Evolutionary conservation across 768 basidiomycete species (phyloP), one percentile per base, ranked within the genome.

Genomic region (Leccinum uliginosum): DNA sequence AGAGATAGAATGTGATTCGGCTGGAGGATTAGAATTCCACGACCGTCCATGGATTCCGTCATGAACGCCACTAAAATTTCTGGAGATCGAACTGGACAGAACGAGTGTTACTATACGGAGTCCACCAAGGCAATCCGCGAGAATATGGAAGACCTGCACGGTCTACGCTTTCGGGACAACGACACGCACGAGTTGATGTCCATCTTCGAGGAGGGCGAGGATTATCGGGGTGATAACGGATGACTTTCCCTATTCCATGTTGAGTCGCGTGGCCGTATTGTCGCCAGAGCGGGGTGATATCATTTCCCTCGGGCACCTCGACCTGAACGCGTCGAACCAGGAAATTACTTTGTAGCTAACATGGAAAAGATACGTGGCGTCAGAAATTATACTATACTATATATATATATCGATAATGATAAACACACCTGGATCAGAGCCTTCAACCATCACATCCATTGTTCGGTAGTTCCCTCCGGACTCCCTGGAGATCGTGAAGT

Each of bases 191-290:
- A 74, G 38, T 29, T 59, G 65, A 34, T 60, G 30, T 10, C 69
- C 62, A 50, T 72, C 46, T 3, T 74, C 71, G 8, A 73, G 61
- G 12, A 63, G 48, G 1, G 67, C 57, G 2, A 60, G 59, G 24
- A 60, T 59, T 15, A 73, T 64, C 1, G 73, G 73, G 9, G 73
- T 58, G 30, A 74, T 83, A 19, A 74, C 74, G 2, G 74, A 74
- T 1, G 74, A 46, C 45, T 46, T 46, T 17, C 45, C 45, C 45
- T 46, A 23, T 6, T 24, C 45, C 45, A 46, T 46, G 71, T 81
- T 80, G 12, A 83, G 74, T 55, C 83, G 81, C 17, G 76, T 67
- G 4, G 73, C 62, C 0, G 75, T 73, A 53, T 76, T 83, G 9
- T 59, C 11, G 3, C 58, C 53, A 0, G 65, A 64, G 10, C 35